phyloP scores from a whole-genome alignment of 768 basidiomycete species.

The Clavulina sp. region DNA sequence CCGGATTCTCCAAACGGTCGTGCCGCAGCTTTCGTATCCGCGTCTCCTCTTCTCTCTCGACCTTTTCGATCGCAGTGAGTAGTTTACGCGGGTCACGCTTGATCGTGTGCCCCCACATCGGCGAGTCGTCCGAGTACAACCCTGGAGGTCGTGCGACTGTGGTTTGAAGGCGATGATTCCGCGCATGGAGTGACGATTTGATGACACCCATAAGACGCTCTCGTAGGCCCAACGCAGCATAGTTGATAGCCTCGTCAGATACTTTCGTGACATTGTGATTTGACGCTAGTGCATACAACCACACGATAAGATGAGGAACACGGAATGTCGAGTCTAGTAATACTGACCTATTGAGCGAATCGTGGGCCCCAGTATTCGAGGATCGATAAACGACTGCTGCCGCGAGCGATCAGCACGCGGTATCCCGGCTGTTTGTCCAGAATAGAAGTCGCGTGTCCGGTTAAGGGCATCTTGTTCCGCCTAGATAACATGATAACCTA shows the following conservation, averaged over 20 bases:
- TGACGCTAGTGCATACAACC: conserved; percentile 20
- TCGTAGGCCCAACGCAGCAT: conserved; percentile 63
- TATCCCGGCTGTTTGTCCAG: conserved; percentile 2
- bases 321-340: not conserved
- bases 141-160: conserved; percentile 51
- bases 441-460: not conserved
- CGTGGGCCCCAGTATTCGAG: conserved; percentile 40
- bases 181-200: conserved; percentile 46
- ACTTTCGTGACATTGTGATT: conserved; percentile 51
- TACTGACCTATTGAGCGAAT: conserved; percentile 38
- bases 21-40: conserved; percentile 57
- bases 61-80: conserved; percentile 52
- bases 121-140: conserved; percentile 34
- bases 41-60: conserved; percentile 73
- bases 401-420: conserved; percentile 59
- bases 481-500: not conserved
- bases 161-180: conserved; percentile 50
- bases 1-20: conserved; percentile 35
- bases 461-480: conserved; percentile 54
- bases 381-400: conserved; percentile 63
- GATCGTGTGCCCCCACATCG: conserved; percentile 72
- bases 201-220: conserved; percentile 55
- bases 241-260: conserved; percentile 56
- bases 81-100: conserved; percentile 69
- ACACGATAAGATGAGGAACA: not conserved